Evolutionary conservation across 306 rosid genomes (phyloP), one percentile per base, ranked within the genome.

Genomic region (Corylus americana): DNA sequence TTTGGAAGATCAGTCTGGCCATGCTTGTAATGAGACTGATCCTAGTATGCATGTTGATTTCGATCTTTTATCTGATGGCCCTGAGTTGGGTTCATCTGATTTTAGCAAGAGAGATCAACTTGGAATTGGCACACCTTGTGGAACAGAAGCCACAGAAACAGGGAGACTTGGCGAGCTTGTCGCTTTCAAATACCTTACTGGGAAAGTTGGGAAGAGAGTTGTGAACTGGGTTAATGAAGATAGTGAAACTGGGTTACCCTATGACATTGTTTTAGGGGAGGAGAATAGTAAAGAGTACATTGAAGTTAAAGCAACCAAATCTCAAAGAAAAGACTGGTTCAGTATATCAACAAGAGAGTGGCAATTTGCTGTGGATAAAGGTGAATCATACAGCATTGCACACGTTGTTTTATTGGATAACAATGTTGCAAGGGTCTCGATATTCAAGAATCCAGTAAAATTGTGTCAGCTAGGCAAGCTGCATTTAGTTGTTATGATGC

Each of bases 271-370:
- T 45, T 58, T 87, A 9, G 88, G 82, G 64, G 87, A 81, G 42
- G 88, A 80, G 79, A 77, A 71, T 78, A 76, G 54, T n/a, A 45
- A 1, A 75, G 92, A 91, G 83, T 92, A 71, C 81, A 78, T 94
- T 63, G 98, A 94, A 90, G 98, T 94, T 70, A 94, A 94, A 79
- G 85, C 98, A 69, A 91, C 97, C 18, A 85, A 86, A 76, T 88
- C 91, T 61, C 82, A 77, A 31, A 86, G 77, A 77, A 92, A 95
- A 77, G 97, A 95, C 84, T 95, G 98, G 98, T 91, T 92, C 58
- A 74, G 79, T 74, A 91, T 95, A 82, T 80, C 98, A 8, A 9
- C 22, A 31, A 89, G 87, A 64, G 98, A 95, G 80, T 92, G 97
- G 98, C 89, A 90, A 84, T 91, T 87, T 79, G 98, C 98, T 1